Evolutionary conservation across 73 alveolate genomes (phyloP).

Genomic region (Paraurostyla sp.): DNA sequence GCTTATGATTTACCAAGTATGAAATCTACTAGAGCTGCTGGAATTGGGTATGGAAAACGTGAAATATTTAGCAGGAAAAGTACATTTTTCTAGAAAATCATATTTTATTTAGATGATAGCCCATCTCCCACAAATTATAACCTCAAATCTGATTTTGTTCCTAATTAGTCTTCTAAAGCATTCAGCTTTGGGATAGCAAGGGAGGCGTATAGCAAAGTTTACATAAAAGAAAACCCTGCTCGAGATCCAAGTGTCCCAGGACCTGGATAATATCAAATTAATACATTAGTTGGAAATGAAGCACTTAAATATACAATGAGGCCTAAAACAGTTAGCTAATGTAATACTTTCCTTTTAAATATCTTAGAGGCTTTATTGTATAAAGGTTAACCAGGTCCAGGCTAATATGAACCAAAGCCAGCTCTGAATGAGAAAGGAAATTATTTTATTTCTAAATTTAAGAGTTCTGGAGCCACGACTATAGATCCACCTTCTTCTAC

Average conservation of each 20-base stretch:
- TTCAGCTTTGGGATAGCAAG: slow-evolving; percentile 54
- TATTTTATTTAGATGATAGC: background rate
- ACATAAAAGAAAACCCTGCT: slow-evolving; percentile 51
- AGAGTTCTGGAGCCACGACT: slow-evolving; percentile 69
- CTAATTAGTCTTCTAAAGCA: slow-evolving; percentile 10
- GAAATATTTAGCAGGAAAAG: background rate
- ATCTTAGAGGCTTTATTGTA: background rate
- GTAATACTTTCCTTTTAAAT: background rate
- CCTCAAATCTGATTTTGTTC: background rate
- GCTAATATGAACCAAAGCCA: slow-evolving; percentile 79
- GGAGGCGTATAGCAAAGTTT: slow-evolving; percentile 53
- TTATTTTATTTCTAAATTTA: slow-evolving; percentile 74
- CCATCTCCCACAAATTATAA: slow-evolving; percentile 26
- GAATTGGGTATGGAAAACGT: slow-evolving; percentile 56
- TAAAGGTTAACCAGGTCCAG: slow-evolving; percentile 84
- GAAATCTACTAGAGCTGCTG: slow-evolving; percentile 44
- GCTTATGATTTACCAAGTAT: slow-evolving; percentile 48
- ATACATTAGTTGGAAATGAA: slow-evolving; percentile 15
- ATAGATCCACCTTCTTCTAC: slow-evolving; percentile 75
- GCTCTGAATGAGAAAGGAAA: slow-evolving; percentile 74
- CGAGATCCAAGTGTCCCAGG: slow-evolving; percentile 52
- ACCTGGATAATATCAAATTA: slow-evolving; percentile 49
- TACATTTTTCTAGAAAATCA: background rate
- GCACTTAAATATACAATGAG: slow-evolving; percentile 43
- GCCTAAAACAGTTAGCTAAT: background rate